A percentile compares a stretch with the other conserved stretches of the same genome.
These are phyloP conservation scores for Umbellularia californica DNA, from an alignment of 164 flowering plant genomes.

Conservation along the genomic window DNA sequence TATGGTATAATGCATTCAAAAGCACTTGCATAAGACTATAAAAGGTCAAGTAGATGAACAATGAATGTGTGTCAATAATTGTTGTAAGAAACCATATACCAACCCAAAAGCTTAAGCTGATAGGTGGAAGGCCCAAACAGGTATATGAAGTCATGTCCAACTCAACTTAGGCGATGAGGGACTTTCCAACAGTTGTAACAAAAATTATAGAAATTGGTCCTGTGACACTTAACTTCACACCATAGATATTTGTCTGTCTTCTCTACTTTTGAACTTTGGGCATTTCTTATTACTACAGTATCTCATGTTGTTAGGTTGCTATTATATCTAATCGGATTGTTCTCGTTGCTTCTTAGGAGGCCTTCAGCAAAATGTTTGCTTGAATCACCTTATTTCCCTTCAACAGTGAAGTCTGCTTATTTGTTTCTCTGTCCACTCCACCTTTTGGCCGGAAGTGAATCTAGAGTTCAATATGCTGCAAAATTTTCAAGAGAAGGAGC, in stretches of 20 bases:
- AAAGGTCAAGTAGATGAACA: neutral
- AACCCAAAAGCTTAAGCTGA: no score
- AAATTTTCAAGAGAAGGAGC: constrained; percentile 77
- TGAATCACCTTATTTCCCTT: constrained; percentile 84
- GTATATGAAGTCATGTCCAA: neutral
- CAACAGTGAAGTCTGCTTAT: constrained; percentile 68
- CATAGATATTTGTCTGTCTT: neutral
- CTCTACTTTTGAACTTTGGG: neutral
- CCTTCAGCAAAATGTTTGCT: constrained; percentile 79
- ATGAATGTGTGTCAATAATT: no score
- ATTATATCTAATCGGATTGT: neutral
- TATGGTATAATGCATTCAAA: neutral
- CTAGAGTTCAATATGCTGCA: constrained; percentile 77
- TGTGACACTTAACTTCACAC: neutral
- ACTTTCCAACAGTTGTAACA: no score
- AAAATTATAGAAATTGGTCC: no score
- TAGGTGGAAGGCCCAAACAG: no score
- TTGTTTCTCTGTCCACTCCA: constrained; percentile 83
- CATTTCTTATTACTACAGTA: neutral
- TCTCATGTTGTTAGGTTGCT: neutral
- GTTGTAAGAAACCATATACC: no score
- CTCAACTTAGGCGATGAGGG: no score
- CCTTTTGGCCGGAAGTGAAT: constrained; percentile 55
- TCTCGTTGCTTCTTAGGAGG: constrained; percentile 50
- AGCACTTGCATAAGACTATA: constrained; percentile 1